These are phyloP conservation scores for Tetrastigma voinierianum DNA, from an alignment of 164 flowering plant species.

Conservation along the genomic window DNA sequence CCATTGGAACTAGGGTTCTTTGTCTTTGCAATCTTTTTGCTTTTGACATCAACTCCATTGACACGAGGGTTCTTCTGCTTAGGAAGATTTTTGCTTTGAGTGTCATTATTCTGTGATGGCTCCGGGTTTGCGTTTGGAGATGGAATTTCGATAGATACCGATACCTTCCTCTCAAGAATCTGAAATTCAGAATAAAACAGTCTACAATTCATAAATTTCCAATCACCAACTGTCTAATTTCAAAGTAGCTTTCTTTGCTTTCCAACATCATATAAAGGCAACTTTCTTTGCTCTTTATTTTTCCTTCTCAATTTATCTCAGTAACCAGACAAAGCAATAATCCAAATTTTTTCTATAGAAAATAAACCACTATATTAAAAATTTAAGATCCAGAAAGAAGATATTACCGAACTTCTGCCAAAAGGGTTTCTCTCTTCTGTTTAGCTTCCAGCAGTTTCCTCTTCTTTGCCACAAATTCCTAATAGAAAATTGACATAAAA, in stretches of 20 bases:
- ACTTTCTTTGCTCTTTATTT: no score
- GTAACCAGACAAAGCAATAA: neutral
- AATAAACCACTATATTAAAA: neutral
- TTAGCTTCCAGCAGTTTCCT: conserved; percentile 25
- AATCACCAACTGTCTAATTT: no score
- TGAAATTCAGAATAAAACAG: conserved; percentile 1
- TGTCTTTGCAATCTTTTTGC: neutral
- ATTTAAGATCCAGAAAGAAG: neutral
- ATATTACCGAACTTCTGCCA: conserved; percentile 37
- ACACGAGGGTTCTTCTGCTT: neutral
- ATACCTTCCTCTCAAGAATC: conserved; percentile 33
- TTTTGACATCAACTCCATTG: neutral
- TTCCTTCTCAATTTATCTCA: no score
- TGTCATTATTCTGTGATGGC: neutral
- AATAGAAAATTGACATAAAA: neutral
- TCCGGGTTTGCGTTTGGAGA: conserved; percentile 2
- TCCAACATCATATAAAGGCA: no score
- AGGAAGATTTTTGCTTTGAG: neutral
- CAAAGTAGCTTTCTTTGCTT: no score
- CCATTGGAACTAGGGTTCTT: conserved; percentile 6
- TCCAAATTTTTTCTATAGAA: no score
- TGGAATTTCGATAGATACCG: conserved; percentile 11
- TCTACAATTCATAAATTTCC: neutral
- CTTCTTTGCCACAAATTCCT: conserved; percentile 42
- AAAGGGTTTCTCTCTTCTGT: conserved; percentile 24